phyloP scores from a whole-genome alignment of 2,329 filamentous ascomycete genomes.

The Aureobasidium lini region DNA sequence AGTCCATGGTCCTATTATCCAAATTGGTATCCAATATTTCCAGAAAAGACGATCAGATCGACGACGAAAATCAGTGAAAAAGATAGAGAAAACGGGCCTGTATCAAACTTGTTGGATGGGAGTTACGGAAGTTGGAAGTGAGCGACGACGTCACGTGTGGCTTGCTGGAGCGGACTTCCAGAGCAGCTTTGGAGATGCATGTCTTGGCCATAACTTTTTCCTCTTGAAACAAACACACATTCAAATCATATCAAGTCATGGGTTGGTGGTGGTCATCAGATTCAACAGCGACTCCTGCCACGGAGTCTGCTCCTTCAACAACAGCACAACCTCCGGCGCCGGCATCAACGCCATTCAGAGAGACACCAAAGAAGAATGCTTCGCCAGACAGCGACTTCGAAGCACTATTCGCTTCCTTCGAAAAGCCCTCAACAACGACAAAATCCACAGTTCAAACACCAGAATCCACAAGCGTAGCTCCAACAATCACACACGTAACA shows the following conservation, averaged over 20 bases:
- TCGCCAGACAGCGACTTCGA: constrained; percentile 46
- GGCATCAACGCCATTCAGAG: not conserved
- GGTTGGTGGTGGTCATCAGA: constrained; percentile 21
- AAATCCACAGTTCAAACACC: not conserved
- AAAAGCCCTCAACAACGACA: constrained; percentile 23
- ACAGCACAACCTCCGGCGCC: not conserved
- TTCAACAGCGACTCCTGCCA: constrained; percentile 10
- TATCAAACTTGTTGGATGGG: not conserved
- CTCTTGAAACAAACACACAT: not conserved
- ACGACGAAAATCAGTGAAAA: not conserved
- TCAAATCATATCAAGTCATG: constrained; percentile 13
- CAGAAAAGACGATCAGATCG: not conserved
- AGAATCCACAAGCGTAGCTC: not conserved
- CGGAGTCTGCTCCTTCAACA: not conserved
- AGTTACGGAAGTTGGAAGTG: constrained; percentile 3
- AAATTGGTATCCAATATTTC: not conserved
- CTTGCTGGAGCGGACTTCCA: constrained; percentile 2
- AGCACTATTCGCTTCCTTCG: constrained; percentile 44
- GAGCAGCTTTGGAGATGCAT: not conserved
- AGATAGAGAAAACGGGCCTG: not conserved
- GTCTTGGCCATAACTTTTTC: constrained; percentile 8
- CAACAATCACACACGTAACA: not conserved
- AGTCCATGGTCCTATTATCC: not conserved
- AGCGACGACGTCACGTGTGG: constrained; percentile 11
- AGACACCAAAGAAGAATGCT: not conserved